phyloP scores from a whole-genome alignment of 139 green algal genomes.

The Closterium sp. region DNA sequence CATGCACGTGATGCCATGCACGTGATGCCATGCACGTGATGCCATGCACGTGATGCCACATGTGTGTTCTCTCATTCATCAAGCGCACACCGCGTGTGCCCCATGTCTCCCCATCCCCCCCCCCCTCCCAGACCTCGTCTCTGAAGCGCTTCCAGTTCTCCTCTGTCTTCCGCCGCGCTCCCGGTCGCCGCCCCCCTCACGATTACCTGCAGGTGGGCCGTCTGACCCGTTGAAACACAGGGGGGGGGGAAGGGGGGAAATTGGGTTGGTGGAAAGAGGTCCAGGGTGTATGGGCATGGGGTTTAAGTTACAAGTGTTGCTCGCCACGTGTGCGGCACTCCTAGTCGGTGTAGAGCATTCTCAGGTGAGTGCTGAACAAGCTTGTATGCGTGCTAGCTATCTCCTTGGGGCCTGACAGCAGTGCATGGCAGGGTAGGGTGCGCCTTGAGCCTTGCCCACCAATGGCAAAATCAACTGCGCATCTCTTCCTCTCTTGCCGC shows the following conservation, averaged over 20 bases:
- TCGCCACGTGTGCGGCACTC: too few species aligned
- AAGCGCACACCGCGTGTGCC: background rate
- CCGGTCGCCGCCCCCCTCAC: conserved; percentile 54
- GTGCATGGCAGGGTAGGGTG: background rate
- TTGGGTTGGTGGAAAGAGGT: too few species aligned
- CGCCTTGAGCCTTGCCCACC: background rate
- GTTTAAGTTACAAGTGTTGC: too few species aligned
- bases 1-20: background rate
- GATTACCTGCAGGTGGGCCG: conserved; percentile 55
- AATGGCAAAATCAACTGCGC: background rate
- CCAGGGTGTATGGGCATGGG: too few species aligned
- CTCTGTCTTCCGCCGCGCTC: conserved; percentile 35
- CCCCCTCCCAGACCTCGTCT: conserved; percentile 37
- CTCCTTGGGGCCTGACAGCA: background rate
- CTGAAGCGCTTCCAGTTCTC: conserved; percentile 70
- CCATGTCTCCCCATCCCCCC: background rate
- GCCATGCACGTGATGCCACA: background rate
- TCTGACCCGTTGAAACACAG: conserved; percentile 54
- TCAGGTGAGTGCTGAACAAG: background rate
- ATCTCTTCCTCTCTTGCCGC: background rate
- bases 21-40: too few species aligned
- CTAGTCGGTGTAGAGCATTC: background rate
- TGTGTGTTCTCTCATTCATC: too few species aligned
- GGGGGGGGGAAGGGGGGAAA: too few species aligned
- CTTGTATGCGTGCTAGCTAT: background rate